Percentiles rank a stretch among this genome's conserved stretches.
These are phyloP conservation scores for Hypoxylon sp. DNA, from an alignment of 2,329 filamentous ascomycete genomes.

Conservation along the genomic window DNA sequence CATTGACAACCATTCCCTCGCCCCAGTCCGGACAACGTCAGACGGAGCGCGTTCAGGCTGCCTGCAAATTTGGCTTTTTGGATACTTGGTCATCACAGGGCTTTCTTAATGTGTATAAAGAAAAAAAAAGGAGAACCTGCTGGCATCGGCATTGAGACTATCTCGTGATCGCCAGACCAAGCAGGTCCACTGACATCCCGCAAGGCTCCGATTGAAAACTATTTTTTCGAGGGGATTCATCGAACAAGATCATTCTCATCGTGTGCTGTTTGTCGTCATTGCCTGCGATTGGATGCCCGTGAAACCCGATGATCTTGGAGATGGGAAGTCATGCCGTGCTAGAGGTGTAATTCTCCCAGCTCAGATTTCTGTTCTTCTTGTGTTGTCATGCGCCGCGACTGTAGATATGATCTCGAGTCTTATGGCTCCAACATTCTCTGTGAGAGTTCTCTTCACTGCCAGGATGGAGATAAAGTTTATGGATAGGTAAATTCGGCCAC, in stretches of 20 bases:
- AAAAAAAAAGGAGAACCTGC: constrained; percentile 29
- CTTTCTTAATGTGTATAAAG: constrained; percentile 50
- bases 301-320: constrained; percentile 32
- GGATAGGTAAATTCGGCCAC: background rate
- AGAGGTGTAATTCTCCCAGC: constrained; percentile 51
- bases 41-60: constrained; percentile 56
- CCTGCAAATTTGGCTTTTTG: constrained; percentile 73
- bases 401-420: constrained; percentile 35
- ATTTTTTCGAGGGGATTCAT: constrained; percentile 54
- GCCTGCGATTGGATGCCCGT: constrained; percentile 40
- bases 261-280: constrained; percentile 51
- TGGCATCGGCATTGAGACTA: constrained; percentile 25
- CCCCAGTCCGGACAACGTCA: constrained; percentile 26
- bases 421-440: constrained; percentile 50
- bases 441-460: constrained; percentile 51
- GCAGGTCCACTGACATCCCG: constrained; percentile 47
- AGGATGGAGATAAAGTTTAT: constrained; percentile 24
- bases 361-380: constrained; percentile 67
- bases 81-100: constrained; percentile 67
- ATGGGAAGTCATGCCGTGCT: constrained; percentile 27
- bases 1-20: constrained; percentile 62
- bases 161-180: constrained; percentile 44
- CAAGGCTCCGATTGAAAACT: constrained; percentile 70
- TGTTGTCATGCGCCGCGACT: constrained; percentile 53
- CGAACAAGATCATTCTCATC: constrained; percentile 48